phyloP scores from a whole-genome alignment of 345 rosid genomes.

The Arabis alpina region DNA sequence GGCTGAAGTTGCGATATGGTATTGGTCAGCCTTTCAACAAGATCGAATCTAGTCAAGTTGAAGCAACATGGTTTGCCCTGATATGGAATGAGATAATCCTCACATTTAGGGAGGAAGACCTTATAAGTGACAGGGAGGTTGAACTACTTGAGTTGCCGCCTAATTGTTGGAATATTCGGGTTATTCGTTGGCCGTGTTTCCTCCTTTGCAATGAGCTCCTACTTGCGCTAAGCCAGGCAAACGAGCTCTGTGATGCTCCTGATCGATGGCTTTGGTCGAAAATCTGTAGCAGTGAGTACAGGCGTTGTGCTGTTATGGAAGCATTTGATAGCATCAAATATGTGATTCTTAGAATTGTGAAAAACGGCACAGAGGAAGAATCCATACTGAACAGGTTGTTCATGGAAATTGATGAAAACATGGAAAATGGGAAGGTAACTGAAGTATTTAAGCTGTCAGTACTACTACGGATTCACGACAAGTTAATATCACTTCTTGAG shows the following conservation, averaged over 20 bases:
- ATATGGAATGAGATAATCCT: constrained; percentile 88
- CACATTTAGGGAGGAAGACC: constrained; percentile 87
- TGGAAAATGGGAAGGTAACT: constrained; percentile 55
- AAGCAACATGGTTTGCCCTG: constrained; percentile 82
- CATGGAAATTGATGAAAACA: constrained; percentile 52
- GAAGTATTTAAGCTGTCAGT: constrained; percentile 48
- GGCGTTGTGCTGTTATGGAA: constrained; percentile 90
- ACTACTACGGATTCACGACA: constrained; percentile 64
- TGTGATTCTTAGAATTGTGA: constrained; percentile 59
- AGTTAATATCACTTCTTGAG: constrained; percentile 64
- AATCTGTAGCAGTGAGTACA: constrained; percentile 75
- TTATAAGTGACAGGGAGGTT: constrained; percentile 67
- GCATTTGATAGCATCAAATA: constrained; percentile 82
- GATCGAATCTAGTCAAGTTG: constrained; percentile 84
- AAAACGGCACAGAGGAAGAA: constrained; percentile 62
- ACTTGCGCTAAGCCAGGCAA: constrained; percentile 79
- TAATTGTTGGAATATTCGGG: constrained; percentile 81
- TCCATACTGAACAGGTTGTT: constrained; percentile 59
- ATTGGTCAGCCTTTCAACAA: constrained; percentile 79
- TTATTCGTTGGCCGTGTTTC: constrained; percentile 89
- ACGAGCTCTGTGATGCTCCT: constrained; percentile 72
- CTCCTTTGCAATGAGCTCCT: constrained; percentile 88
- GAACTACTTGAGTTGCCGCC: constrained; percentile 88
- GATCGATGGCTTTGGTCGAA: constrained; percentile 82
- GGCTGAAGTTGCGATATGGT: constrained; percentile 80